Percentiles rank a stretch among this genome's conserved stretches.
Evolutionary conservation across 2,329 filamentous ascomycete genomes (phyloP).

Genomic region (Periconia digitata): DNA sequence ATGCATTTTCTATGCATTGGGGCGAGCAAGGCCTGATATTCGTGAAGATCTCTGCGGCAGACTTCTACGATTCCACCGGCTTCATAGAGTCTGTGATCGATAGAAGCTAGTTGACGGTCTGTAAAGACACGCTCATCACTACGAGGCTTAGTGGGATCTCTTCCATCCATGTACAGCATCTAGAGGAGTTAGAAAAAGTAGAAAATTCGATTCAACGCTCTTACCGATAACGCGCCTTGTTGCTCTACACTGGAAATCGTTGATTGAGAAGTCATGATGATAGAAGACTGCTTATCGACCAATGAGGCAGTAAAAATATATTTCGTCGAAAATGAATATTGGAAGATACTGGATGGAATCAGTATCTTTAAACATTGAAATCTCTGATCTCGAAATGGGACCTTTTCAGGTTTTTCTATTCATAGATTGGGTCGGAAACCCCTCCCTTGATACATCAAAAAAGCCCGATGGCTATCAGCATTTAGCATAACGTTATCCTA

Average conservation of each 20-base stretch:
- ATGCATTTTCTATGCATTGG: slow-evolving; percentile 1
- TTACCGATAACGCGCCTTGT: slow-evolving; percentile 4
- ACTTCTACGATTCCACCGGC: slow-evolving; percentile 2
- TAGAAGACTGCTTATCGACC: slow-evolving; percentile 6
- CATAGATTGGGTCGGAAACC: slow-evolving; percentile 4
- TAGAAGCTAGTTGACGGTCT: slow-evolving; percentile 1
- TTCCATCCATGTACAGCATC: slow-evolving; percentile 3
- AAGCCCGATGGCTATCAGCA: slow-evolving; percentile 1
- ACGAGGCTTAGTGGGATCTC: slow-evolving; percentile 3
- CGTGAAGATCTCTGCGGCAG: slow-evolving; percentile 4
- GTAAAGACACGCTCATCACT: slow-evolving; percentile 2
- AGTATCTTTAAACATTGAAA: slow-evolving; percentile 7
- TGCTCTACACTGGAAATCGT: slow-evolving; percentile 5
- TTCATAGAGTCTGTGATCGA: slow-evolving; percentile 6
- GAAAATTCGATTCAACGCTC: slow-evolving; percentile 3
- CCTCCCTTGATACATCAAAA: slow-evolving; percentile 1
- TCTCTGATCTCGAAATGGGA: slow-evolving; percentile 3
- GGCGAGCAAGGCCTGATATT: neutral
- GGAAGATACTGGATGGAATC: slow-evolving; percentile 2
- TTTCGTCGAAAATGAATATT: slow-evolving; percentile 5
- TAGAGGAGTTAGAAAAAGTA: slow-evolving; percentile 6
- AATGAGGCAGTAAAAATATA: slow-evolving; percentile 4
- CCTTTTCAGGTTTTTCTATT: slow-evolving; percentile 6
- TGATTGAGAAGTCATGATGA: slow-evolving; percentile 4
- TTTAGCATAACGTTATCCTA: neutral